Conservation (phyloP, 306 rosid genomes). For the Trifolium fragiferum region DNA sequence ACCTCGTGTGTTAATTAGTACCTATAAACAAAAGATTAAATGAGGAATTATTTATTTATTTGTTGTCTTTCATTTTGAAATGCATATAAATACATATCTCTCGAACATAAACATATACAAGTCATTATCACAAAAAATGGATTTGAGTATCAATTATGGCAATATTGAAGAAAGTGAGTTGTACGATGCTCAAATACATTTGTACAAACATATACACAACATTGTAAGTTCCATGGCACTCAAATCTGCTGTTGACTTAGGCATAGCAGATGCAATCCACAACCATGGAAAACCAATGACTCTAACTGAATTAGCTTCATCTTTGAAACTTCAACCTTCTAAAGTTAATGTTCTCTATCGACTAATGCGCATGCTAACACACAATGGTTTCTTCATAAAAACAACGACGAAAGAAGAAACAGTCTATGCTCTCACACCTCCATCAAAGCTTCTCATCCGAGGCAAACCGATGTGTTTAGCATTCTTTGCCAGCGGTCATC, state of each 20-base stretch:
- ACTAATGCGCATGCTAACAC: neutral
- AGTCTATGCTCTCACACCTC: neutral
- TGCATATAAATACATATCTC: no score
- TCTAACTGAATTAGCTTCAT: neutral
- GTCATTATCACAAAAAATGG: neutral
- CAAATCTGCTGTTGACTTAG: neutral
- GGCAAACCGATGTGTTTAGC: neutral
- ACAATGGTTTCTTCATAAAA: neutral
- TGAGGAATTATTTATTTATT: no score
- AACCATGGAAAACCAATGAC: slow-evolving; percentile 3
- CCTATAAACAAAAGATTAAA: no score
- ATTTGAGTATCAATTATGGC: neutral
- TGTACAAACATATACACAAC: neutral
- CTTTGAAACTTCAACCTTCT: neutral
- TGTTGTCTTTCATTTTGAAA: no score
- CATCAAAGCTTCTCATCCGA: neutral
- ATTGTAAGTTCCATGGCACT: neutral
- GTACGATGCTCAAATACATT: neutral
- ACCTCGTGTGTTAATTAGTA: no score
- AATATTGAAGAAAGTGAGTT: neutral
- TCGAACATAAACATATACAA: no score
- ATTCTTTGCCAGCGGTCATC: neutral
- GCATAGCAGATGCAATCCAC: neutral
- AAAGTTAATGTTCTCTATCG: neutral
- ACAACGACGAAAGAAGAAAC: neutral